Evolutionary conservation across 345 rosid species (phyloP).

Genomic region (Angophora floribunda): DNA sequence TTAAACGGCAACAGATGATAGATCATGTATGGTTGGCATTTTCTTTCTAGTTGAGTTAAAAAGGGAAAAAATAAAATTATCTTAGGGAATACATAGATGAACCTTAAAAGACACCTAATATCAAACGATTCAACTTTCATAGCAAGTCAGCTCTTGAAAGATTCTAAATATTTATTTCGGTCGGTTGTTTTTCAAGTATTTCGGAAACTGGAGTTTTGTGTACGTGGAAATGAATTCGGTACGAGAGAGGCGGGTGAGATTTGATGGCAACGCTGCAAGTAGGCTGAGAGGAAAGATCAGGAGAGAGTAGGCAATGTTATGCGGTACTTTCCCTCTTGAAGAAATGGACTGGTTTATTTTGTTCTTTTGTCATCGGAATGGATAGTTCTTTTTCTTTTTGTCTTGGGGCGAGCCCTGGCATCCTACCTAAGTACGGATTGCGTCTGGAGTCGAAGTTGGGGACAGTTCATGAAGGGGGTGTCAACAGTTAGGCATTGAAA

Average conservation of each 20-base stretch:
- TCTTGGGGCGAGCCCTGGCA: neutral
- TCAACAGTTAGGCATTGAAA: neutral
- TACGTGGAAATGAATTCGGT: neutral
- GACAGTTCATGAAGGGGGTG: neutral
- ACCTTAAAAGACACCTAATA: neutral
- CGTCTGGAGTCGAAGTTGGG: neutral
- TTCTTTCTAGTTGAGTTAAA: neutral
- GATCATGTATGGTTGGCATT: neutral
- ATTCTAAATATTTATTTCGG: neutral
- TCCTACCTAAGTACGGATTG: neutral
- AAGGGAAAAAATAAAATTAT: neutral
- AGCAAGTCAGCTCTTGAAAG: neutral
- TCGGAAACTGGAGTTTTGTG: neutral
- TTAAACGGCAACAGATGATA: neutral
- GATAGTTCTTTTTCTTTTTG: rapidly evolving
- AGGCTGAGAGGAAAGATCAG: neutral
- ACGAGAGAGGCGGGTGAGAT: neutral
- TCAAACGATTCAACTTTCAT: neutral
- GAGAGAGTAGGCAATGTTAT: neutral
- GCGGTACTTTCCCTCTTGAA: neutral
- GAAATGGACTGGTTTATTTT: neutral
- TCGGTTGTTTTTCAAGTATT: neutral
- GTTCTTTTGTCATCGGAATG: neutral
- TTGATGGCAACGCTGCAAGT: neutral
- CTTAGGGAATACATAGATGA: neutral